Evolutionary conservation across 768 basidiomycete species (phyloP).

Genomic region (Tricholomella constricta): DNA sequence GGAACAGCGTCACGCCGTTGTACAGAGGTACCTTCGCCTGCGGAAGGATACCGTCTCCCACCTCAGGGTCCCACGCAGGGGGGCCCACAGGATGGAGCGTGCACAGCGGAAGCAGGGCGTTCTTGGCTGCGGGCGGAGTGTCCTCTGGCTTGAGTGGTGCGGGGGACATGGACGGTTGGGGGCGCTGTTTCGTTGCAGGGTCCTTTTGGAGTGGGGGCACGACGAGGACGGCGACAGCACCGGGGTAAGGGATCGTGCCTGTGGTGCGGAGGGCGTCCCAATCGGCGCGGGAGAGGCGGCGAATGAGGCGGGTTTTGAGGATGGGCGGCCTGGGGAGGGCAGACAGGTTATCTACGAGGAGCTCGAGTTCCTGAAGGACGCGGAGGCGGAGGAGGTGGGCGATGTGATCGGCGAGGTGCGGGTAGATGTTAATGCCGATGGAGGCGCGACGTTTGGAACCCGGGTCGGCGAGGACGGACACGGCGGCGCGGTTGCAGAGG

Average conservation of each 20-base stretch:
- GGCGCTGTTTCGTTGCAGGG: conserved; percentile 44
- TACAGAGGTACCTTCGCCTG: conserved; percentile 58
- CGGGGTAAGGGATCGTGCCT: conserved; percentile 47
- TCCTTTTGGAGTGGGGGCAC: conserved; percentile 67
- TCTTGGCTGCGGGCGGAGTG: background rate
- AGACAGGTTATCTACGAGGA: conserved; percentile 51
- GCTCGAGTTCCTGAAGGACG: conserved; percentile 72
- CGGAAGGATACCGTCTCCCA: conserved; percentile 9
- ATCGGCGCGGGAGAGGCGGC: conserved; percentile 66
- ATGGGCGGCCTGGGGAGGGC: conserved; percentile 12
- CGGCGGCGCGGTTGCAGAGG: conserved; percentile 57
- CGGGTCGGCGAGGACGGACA: conserved; percentile 40
- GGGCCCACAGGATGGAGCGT: conserved; percentile 7
- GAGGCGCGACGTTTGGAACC: conserved; percentile 35
- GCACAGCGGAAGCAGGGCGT: background rate
- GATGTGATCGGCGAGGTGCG: conserved; percentile 56
- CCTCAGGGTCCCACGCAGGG: background rate
- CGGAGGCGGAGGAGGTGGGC: conserved; percentile 69
- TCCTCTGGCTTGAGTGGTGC: conserved; percentile 6
- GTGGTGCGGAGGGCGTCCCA: conserved; percentile 50
- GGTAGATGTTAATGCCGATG: conserved; percentile 35
- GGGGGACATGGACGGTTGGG: conserved; percentile 25
- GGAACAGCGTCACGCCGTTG: conserved; percentile 67
- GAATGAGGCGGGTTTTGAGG: conserved; percentile 41
- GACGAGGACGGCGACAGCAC: conserved; percentile 68